Evolutionary conservation across 2,329 filamentous ascomycete genomes (phyloP).

Genomic region (Aspergillus pseudonomiae): DNA sequence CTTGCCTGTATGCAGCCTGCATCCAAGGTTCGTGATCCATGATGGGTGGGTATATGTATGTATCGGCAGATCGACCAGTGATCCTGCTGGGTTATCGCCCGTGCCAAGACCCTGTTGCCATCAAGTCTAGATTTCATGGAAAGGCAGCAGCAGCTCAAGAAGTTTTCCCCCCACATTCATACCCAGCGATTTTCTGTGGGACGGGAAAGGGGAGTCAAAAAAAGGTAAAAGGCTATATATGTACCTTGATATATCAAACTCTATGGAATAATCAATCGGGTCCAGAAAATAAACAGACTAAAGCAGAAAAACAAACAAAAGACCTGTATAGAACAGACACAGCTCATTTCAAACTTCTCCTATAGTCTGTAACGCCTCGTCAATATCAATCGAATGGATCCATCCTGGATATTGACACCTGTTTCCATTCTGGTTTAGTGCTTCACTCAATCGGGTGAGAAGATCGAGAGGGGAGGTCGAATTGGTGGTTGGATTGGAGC

Average conservation of each 20-base stretch:
- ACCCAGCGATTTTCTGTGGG: neutral
- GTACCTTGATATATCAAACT: neutral
- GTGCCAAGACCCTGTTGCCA: slow-evolving; percentile 4
- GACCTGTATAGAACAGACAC: neutral
- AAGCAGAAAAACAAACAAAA: neutral
- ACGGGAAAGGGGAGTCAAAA: neutral
- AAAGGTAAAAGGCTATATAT: neutral
- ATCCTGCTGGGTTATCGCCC: neutral
- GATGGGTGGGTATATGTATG: neutral
- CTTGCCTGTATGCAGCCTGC: neutral
- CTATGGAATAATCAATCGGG: neutral
- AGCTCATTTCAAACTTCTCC: neutral
- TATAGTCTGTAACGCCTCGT: neutral
- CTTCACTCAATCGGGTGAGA: neutral
- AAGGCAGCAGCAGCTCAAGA: neutral
- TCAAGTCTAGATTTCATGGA: slow-evolving; percentile 2
- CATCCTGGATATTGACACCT: neutral
- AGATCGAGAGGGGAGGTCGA: neutral
- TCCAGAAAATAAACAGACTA: neutral
- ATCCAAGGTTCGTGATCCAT: neutral
- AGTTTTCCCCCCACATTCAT: neutral
- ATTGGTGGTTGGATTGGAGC: neutral
- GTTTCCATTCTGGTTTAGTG: neutral
- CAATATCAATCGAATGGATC: neutral
- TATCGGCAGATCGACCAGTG: slow-evolving; percentile 7